Base-by-base conservation (phyloP, 2,329 filamentous ascomycete species). In the Ophiostoma sp. region DNA sequence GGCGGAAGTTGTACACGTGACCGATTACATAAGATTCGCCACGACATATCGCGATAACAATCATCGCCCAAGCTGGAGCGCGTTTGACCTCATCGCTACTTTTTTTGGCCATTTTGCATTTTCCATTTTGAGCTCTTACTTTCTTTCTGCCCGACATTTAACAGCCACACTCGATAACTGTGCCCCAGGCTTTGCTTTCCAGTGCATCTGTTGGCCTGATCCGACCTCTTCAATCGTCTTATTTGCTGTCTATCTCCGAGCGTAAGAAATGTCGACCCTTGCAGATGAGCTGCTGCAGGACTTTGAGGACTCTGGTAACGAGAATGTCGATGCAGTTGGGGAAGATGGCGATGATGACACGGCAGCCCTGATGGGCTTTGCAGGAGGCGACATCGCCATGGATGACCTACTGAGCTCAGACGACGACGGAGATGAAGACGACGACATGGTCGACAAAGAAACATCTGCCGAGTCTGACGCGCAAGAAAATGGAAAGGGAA, bases 271-370 rank as follows among this genome's bases (percentile, higher is more conserved):
- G 93, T 93, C 94, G 78, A 96, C 93, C 64, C 86, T 96, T 73
- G 94, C 92, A 73, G 94, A 98, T 77, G 94, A 98, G 79, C 86
- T 99, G 13, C 85, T 98, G 75, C 92, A 95, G 77, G 93, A 96
- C 78, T 95, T 96, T 74, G 93, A 93, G 76, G 92, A 96, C 77
- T 92, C 89, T 6, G 93, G 89, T 68, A 92, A 92, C 68, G 92
- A 95, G 75, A 87, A 85, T 52, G 89, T 90, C 72, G 87, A 87
- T 48, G 83, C 87, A 41, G 83, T 85, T 66, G 83, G 86, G 71
- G 82, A 85, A 68, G 81, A 83, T 72, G 78, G 81, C 69, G 78
- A 80, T 69, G 79, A 83, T 57, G 79, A 81, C 68, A 79, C 81
- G 39, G 77, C 80, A 23, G 77, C 79, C 70, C 73, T 78, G 68